Evolutionary conservation across 2,329 filamentous ascomycete genomes (phyloP), one percentile per base, ranked within the genome.

Genomic region (Arthrinium phaeospermum): DNA sequence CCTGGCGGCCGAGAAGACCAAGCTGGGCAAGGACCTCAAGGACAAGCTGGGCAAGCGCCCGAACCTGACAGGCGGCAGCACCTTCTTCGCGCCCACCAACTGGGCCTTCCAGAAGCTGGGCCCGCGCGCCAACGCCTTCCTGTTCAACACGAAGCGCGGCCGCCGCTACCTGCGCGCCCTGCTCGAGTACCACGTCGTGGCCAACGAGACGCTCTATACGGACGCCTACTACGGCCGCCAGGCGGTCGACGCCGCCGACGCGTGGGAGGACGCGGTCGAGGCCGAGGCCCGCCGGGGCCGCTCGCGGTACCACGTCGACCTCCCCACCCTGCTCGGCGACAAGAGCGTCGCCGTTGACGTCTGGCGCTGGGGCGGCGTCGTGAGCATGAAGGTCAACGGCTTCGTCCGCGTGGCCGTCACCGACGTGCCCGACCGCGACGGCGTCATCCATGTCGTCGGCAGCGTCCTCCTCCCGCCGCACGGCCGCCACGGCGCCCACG

Each of bases 11-110:
- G 85, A 88, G 71, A 94, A 93, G 84, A 96, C 94, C 0, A 91
- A 92, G 12, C 88, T 98, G 1, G 86, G 87, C 71, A 83, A 91
- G 16, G 87, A 86, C 69, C 83, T 92, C 72, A 85, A 92, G 71
- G 85, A 88, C 76, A 84, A 87, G 75, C 77, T 81, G 24, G 57
- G 57, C 30, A 68, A 46, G 24, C 24, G 27, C 67, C 41, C 41
- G 37, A 86, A 82, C 71, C 84, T 84, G 47, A 85, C 88, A 67
- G 81, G 85, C 2, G 94, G 94, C 47, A 90, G 91, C 51, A 98
- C 95, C 3, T 80, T 96, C 73, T 97, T 98, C 78, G 93, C 93
- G 0, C 95, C 95, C 0, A 90, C 88, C 67, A 98, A 98, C 86
- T 84, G 83, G 5, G 95, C 95, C n/a, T 98, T 96, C 85, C 80